phyloP scores from a whole-genome alignment of 495 filamentous ascomycete genomes.

The Extremus antarcticus region DNA sequence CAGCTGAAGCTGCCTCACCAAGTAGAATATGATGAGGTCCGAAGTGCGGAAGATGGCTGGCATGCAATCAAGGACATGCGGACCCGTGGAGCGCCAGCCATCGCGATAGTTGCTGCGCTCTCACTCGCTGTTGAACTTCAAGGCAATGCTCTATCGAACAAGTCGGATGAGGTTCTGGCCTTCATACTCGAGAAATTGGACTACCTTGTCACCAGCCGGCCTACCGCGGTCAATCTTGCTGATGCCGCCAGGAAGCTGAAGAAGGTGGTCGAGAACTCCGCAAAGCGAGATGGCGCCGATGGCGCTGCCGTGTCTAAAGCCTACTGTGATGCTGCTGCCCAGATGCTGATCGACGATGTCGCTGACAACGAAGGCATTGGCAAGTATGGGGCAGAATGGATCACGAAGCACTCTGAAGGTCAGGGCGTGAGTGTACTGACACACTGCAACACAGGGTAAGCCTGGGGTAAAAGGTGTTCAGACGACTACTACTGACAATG shows the following conservation, averaged over 20 bases:
- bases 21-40: conserved; percentile 65
- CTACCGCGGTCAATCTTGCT: conserved; percentile 87
- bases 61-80: conserved; percentile 89
- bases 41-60: conserved; percentile 71
- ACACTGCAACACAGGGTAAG: conserved; percentile 92
- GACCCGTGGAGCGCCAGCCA: conserved; percentile 87
- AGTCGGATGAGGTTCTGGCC: conserved; percentile 45
- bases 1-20: conserved; percentile 84
- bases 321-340: conserved; percentile 70
- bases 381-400: conserved; percentile 71
- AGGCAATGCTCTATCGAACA: conserved; percentile 25
- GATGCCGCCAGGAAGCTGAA: conserved; percentile 80
- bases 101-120: conserved; percentile 90
- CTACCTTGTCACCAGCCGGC: conserved; percentile 75
- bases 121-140: conserved; percentile 68
- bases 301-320: conserved; percentile 43
- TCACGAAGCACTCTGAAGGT: conserved; percentile 40
- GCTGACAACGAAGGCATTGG: conserved; percentile 79
- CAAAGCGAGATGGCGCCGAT: conserved; percentile 28
- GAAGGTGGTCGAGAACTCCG: conserved; percentile 37
- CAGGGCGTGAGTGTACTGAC: conserved; percentile 64
- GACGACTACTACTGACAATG: conserved; percentile 15
- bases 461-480: not conserved
- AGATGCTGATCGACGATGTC: conserved; percentile 80
- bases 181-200: conserved; percentile 66